A percentile compares a stretch with the other conserved stretches of the same genome.
Conservation (phyloP, 805 yeast genomes). For the Nakazawaea molendinolei region DNA sequence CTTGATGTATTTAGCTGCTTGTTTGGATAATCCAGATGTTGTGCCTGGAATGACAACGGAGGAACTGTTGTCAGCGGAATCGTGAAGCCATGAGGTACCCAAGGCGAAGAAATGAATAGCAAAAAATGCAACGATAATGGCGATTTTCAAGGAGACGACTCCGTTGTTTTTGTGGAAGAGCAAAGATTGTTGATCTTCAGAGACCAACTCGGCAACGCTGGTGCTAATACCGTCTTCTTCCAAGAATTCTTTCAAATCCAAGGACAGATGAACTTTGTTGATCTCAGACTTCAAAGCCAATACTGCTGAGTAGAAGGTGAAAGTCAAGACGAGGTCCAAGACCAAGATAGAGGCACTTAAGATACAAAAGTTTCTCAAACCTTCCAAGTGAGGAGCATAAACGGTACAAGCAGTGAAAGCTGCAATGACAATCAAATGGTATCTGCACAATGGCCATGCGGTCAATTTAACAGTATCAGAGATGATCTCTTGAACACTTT, state of each 20-base stretch:
- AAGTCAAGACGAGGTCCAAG: constrained; percentile 65
- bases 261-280: constrained; percentile 74
- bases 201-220: constrained; percentile 67
- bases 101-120: constrained; percentile 62
- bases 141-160: constrained; percentile 53
- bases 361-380: constrained; percentile 74
- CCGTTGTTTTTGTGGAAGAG: constrained; percentile 31
- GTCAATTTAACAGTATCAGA: constrained; percentile 24
- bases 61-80: constrained; percentile 25
- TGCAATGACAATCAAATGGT: constrained; percentile 64
- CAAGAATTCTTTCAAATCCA: constrained; percentile 67
- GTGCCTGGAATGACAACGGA: constrained; percentile 11
- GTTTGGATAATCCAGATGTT: constrained; percentile 29
- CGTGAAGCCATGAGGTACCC: constrained; percentile 66
- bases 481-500: constrained; percentile 26
- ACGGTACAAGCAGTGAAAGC: constrained; percentile 65
- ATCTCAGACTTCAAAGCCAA: constrained; percentile 86
- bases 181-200: constrained; percentile 28
- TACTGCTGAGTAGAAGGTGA: constrained; percentile 78
- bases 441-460: constrained; percentile 57
- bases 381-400: constrained; percentile 61
- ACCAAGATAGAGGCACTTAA: constrained; percentile 63
- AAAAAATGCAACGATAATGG: constrained; percentile 50
- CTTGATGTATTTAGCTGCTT: constrained; percentile 35
- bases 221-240: constrained; percentile 90